phyloP scores from a whole-genome alignment of 176 grass and related monocot species.

The Leersia perrieri region DNA sequence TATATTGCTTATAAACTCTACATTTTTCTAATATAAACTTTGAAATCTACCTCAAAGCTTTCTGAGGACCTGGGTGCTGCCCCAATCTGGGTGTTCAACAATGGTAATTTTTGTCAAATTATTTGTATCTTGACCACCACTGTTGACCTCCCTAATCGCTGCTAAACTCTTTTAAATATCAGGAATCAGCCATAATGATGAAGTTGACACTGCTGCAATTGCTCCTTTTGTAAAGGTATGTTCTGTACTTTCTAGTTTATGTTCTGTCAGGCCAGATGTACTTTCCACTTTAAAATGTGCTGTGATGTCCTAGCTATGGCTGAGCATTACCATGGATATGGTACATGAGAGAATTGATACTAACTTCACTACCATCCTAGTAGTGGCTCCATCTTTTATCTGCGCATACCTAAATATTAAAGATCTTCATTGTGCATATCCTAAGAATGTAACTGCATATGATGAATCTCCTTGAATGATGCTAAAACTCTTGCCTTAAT shows the following conservation, averaged over 20 bases:
- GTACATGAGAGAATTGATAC: background rate
- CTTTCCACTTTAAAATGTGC: background rate
- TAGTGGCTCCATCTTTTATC: background rate
- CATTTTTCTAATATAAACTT: background rate
- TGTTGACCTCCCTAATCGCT: background rate
- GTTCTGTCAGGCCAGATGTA: background rate
- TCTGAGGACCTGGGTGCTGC: conserved; percentile 66
- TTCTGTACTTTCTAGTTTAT: background rate
- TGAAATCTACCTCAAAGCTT: conserved; percentile 45
- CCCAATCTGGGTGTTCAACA: conserved; percentile 82
- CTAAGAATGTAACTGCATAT: background rate
- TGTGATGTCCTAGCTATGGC: background rate
- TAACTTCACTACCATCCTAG: background rate
- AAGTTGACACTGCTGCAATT: conserved; percentile 37
- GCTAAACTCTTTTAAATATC: conserved; percentile 3
- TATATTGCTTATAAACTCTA: conserved; percentile 14
- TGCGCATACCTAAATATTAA: conserved; percentile 1
- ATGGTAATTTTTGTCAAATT: conserved; percentile 45
- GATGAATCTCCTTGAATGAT: background rate
- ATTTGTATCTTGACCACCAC: background rate
- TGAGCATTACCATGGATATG: background rate
- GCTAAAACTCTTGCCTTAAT: background rate
- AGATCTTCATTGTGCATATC: background rate
- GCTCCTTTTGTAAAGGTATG: conserved; percentile 59
- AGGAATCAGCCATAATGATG: conserved; percentile 69